Percentiles rank a stretch among this genome's conserved stretches.
Conservation (phyloP, 2,329 filamentous ascomycete species). For the Calonectria montana region DNA sequence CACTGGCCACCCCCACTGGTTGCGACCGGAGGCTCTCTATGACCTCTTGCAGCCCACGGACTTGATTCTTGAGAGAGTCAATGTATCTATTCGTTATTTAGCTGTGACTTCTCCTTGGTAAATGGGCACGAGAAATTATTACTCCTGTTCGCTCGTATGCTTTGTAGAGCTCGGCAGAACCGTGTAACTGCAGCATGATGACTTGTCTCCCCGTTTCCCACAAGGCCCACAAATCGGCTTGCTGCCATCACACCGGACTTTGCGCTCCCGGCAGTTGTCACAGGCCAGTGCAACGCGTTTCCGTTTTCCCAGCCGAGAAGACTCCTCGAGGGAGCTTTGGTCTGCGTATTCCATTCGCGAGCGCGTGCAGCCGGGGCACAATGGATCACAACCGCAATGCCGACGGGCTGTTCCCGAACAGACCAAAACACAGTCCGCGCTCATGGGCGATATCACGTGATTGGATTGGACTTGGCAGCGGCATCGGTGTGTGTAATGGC, state of each 20-base stretch:
- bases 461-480: background rate
- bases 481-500: background rate
- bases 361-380: background rate
- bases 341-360: background rate
- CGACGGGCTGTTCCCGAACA: background rate
- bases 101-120: background rate
- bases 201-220: background rate
- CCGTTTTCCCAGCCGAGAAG: background rate
- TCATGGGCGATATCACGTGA: background rate
- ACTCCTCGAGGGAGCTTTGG: background rate
- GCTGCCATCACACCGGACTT: conserved; percentile 13
- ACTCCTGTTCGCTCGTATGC: conserved; percentile 18
- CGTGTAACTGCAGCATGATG: background rate
- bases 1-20: background rate
- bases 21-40: background rate
- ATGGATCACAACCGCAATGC: background rate
- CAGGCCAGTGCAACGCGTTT: conserved; percentile 13
- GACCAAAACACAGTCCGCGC: background rate
- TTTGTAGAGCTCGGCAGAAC: background rate
- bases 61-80: background rate
- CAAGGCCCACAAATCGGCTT: conserved; percentile 15
- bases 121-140: background rate
- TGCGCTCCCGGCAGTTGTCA: conserved; percentile 15
- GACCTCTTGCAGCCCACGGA: background rate
- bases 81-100: background rate